These are phyloP conservation scores for Coriaria nepalensis DNA, from an alignment of 306 rosid genomes.

Conservation along the genomic window DNA sequence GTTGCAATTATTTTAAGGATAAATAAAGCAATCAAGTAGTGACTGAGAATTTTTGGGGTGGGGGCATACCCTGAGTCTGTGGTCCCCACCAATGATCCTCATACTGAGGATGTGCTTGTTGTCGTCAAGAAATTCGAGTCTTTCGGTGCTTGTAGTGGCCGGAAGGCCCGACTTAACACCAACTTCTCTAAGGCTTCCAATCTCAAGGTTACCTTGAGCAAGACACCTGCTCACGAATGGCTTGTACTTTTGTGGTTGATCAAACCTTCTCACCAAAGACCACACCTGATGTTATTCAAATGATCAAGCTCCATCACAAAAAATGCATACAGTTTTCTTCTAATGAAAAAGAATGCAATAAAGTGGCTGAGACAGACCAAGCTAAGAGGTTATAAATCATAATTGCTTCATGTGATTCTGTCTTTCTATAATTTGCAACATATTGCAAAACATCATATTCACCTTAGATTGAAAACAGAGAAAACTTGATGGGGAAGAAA, in stretches of 20 bases:
- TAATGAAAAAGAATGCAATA: too few relatives aligned
- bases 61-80: conserved; percentile 77
- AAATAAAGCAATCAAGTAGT: not conserved
- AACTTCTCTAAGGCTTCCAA: conserved; percentile 84
- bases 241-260: conserved; percentile 86
- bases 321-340: not conserved
- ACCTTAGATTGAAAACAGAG: too few relatives aligned
- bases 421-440: too few relatives aligned
- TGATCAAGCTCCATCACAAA: not conserved
- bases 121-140: conserved; percentile 88
- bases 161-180: conserved; percentile 96
- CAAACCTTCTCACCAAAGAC: conserved; percentile 92
- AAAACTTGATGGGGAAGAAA: too few relatives aligned
- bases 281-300: conserved; percentile 45
- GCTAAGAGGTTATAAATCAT: too few relatives aligned
- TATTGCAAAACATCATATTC: too few relatives aligned
- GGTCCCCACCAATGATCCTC: conserved; percentile 86
- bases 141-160: conserved; percentile 88
- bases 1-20: not conserved
- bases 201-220: conserved; percentile 66
- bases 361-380: too few relatives aligned
- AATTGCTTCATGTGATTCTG: too few relatives aligned
- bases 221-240: conserved; percentile 91
- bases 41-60: too few relatives aligned
- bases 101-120: conserved; percentile 65